Percentiles rank a stretch among this genome's conserved stretches.
These are phyloP conservation scores for Tolypocladium album DNA, from an alignment of 2,329 filamentous ascomycete species.

Conservation along the genomic window DNA sequence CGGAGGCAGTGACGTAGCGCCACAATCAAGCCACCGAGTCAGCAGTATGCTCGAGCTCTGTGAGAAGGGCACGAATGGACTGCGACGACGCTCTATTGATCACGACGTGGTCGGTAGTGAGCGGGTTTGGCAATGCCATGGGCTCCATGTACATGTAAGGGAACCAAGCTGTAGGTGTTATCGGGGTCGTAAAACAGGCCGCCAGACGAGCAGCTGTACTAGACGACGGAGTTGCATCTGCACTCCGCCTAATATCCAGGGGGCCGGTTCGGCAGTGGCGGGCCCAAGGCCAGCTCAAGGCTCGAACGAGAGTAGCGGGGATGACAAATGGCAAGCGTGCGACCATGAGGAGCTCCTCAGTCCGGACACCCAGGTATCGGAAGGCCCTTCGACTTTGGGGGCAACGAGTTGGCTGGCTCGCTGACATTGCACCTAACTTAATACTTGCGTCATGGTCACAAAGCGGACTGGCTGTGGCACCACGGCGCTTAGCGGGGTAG, in stretches of 20 bases:
- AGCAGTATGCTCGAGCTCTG: background rate
- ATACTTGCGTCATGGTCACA: background rate
- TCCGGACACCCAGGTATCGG: too few relatives aligned
- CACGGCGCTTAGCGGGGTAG: background rate
- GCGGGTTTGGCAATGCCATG: background rate
- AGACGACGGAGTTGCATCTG: too few relatives aligned
- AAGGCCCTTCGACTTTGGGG: background rate
- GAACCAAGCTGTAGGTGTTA: too few relatives aligned
- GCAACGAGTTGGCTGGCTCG: background rate
- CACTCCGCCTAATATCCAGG: too few relatives aligned
- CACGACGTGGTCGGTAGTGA: background rate
- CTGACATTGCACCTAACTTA: background rate
- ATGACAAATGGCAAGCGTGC: background rate
- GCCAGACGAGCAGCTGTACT: too few relatives aligned
- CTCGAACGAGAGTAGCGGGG: too few relatives aligned
- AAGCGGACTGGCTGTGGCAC: background rate
- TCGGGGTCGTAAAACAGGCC: too few relatives aligned
- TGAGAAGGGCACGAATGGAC: background rate
- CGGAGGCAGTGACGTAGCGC: background rate
- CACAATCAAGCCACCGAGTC: background rate
- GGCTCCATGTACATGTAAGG: too few relatives aligned
- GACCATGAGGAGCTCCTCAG: background rate
- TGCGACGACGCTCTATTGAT: background rate
- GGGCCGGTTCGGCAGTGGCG: too few relatives aligned
- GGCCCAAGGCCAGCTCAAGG: too few relatives aligned